Base-by-base conservation (phyloP, 1,284 basidiomycete genomes). In the Exobasidium rhododendri region DNA sequence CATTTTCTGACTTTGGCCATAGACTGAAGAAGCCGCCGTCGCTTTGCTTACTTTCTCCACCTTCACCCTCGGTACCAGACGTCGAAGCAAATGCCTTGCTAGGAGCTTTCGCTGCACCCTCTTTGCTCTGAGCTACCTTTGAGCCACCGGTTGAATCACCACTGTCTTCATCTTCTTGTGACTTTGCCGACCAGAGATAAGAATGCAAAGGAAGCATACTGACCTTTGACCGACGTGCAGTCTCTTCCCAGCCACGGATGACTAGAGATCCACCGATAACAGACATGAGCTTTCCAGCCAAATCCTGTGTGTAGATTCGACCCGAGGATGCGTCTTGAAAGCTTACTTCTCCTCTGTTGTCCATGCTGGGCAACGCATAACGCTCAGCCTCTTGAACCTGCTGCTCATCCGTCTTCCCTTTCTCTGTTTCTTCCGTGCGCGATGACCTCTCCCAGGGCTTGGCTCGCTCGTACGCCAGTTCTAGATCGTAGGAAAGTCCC, bases 391-490 rank as follows among this genome's bases (percentile, higher is more conserved):
- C 35, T 40, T 17, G 10, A 40, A 17, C 35, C 35, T 40, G 10
- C 17, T 10, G 10, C 24, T 70, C 69, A 52, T 70, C 68, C n/a
- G 53, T 53, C 10, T 61, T 56, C 13, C 58, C 51, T 26, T 47
- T 58, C 24, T 56, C 31, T 10, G 57, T 47, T 40, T 58, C 58
- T 40, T 62, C 32, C 22, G 49, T 3, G 30, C 7, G 20, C 31
- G 20, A 64, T 47, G 24, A 13, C 2, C 61, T 26, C 43, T 74
- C 66, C 76, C 78, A 81, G 0, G 81, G 81, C 17, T 72, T 62
- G 24, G 80, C 81, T 17, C 69, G 47, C 0, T 64, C 56, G 58
- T 80, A 82, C 0, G 81, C 81, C 2, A 60, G 40, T 50, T 82
- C 80, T 30, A 82, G 71, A 14, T 79, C 74, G 0, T 63, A 52